Percentiles rank a stretch among this genome's conserved stretches.
These are phyloP conservation scores for Candida tropicalis DNA, from an alignment of 1,139 yeast species.

Conservation along the genomic window DNA sequence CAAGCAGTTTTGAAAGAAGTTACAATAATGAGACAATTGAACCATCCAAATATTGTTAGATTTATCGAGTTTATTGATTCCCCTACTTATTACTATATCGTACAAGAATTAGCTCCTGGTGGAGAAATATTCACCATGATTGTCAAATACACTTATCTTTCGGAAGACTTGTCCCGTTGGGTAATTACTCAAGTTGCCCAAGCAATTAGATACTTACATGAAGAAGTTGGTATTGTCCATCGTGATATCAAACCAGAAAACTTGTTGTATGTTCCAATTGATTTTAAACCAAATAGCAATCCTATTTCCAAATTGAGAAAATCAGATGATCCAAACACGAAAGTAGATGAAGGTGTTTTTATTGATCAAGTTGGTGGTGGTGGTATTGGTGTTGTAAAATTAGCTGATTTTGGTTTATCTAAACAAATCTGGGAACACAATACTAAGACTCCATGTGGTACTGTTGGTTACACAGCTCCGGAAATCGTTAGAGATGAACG, in stretches of 20 bases:
- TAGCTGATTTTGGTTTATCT: slow-evolving; percentile 62
- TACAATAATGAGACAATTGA: slow-evolving; percentile 57
- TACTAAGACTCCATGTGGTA: slow-evolving; percentile 66
- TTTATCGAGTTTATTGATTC: slow-evolving; percentile 53
- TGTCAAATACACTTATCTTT: slow-evolving; percentile 56
- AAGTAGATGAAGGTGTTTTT: slow-evolving; percentile 57
- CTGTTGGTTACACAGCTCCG: slow-evolving; percentile 66
- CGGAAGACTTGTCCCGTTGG: slow-evolving; percentile 58
- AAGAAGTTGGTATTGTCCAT: slow-evolving; percentile 59
- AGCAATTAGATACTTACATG: slow-evolving; percentile 53
- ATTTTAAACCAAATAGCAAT: slow-evolving; percentile 42
- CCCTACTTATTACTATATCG: slow-evolving; percentile 51
- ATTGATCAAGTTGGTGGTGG: slow-evolving; percentile 53
- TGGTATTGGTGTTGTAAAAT: slow-evolving; percentile 52
- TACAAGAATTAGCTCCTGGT: slow-evolving; percentile 54
- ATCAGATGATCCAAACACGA: slow-evolving; percentile 50
- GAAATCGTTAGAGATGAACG: slow-evolving; percentile 61
- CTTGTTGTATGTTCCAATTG: slow-evolving; percentile 63
- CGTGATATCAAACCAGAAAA: slow-evolving; percentile 62
- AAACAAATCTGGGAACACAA: slow-evolving; percentile 60
- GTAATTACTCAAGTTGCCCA: slow-evolving; percentile 53
- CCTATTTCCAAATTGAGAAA: slow-evolving; percentile 43
- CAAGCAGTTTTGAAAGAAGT: slow-evolving; percentile 60
- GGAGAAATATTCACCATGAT: slow-evolving; percentile 62
- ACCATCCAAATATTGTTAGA: slow-evolving; percentile 52